phyloP scores from a whole-genome alignment of 345 rosid species.

The Eucalyptus regnans region DNA sequence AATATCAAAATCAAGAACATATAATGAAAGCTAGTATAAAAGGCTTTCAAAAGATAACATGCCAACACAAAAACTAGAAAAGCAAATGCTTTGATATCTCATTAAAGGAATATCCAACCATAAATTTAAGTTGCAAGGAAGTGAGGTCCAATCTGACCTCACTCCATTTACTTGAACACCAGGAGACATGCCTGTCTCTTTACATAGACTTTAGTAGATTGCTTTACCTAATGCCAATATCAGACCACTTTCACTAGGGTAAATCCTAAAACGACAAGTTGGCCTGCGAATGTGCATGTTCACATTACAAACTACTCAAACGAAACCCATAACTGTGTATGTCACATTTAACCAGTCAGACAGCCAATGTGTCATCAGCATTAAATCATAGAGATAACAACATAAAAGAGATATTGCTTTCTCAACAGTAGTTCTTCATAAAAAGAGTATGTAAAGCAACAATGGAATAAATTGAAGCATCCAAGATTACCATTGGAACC shows the following conservation, averaged over 20 bases:
- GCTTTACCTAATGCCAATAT: not conserved
- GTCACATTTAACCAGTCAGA: not conserved
- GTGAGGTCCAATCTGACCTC: not conserved
- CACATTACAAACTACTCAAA: not conserved
- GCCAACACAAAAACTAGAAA: not conserved
- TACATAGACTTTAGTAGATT: not conserved
- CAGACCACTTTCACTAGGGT: not conserved
- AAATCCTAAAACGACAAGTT: not conserved
- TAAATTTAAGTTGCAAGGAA: not conserved
- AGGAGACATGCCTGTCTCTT: not conserved
- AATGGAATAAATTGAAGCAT: not conserved
- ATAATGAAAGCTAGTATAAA: not conserved
- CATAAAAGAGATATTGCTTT: not conserved
- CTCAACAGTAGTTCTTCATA: not conserved
- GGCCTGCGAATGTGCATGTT: not conserved
- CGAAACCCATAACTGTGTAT: not conserved
- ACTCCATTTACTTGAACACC: not conserved
- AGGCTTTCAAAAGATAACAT: not conserved
- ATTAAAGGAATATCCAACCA: not conserved
- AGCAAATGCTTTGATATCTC: not conserved
- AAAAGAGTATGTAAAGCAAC: not conserved
- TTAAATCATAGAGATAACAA: not conserved
- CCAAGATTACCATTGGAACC: slow-evolving; percentile 79
- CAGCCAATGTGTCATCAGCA: not conserved
- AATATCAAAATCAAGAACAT: not conserved